Evolutionary conservation across 2,329 filamentous ascomycete genomes (phyloP).

Genomic region (Arthrobotrys sinensis): DNA sequence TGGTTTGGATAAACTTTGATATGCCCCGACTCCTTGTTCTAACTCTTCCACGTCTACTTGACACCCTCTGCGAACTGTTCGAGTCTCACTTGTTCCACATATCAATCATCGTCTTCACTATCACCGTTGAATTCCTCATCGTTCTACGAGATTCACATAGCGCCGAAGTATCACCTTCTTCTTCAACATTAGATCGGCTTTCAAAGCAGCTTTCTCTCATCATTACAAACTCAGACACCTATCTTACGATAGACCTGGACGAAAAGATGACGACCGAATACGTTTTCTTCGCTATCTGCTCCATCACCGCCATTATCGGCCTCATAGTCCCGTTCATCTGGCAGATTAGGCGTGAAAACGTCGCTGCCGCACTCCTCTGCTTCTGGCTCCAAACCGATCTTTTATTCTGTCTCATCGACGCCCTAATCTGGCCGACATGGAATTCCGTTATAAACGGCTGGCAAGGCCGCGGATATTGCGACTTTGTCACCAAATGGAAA

Average conservation of each 20-base stretch:
- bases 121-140: conserved; percentile 16
- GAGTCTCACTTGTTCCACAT: conserved; percentile 47
- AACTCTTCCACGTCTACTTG: conserved; percentile 19
- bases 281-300: conserved; percentile 57
- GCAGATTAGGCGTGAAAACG: conserved; percentile 75
- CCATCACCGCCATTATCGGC: conserved; percentile 69
- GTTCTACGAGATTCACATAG: conserved; percentile 18
- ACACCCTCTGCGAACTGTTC: conserved; percentile 24
- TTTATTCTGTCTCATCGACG: conserved; percentile 74
- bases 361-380: conserved; percentile 74
- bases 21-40: conserved; percentile 24
- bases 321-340: conserved; percentile 74
- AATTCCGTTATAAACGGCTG: conserved; percentile 72
- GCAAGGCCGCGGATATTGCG: conserved; percentile 75
- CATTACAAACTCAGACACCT: neutral
- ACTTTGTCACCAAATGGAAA: conserved; percentile 75
- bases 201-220: conserved; percentile 8
- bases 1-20: neutral
- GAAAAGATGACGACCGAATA: conserved; percentile 34
- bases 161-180: conserved; percentile 9
- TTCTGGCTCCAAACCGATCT: conserved; percentile 74
- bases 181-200: neutral
- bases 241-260: neutral
- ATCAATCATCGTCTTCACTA: conserved; percentile 27
- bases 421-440: conserved; percentile 77